These are phyloP conservation scores for Tricholoma flavovirens DNA, from an alignment of 768 basidiomycete species.

Conservation along the genomic window DNA sequence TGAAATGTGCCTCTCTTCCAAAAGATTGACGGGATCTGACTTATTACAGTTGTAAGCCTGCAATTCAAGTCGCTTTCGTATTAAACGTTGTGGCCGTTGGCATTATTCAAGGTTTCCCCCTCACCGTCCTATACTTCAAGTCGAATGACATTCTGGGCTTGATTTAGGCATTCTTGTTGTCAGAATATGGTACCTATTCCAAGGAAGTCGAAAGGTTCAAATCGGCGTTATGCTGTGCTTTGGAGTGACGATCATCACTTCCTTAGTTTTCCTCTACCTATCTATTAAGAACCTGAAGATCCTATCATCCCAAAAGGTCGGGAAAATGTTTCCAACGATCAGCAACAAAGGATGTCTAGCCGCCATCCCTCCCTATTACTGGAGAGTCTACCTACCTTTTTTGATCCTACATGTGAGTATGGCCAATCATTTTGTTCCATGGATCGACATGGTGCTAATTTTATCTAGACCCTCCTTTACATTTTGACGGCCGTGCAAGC, in stretches of 20 bases:
- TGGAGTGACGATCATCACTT: constrained; percentile 20
- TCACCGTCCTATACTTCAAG: not conserved
- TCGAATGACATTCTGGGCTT: not conserved
- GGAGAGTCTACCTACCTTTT: constrained; percentile 32
- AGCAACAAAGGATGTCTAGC: constrained; percentile 27
- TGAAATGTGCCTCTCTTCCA: constrained; percentile 9
- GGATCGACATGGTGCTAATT: not conserved
- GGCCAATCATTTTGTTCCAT: not conserved
- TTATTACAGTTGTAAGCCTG: constrained; percentile 21
- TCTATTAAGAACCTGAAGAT: constrained; percentile 15
- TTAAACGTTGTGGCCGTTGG: constrained; percentile 22
- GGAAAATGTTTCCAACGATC: constrained; percentile 5
- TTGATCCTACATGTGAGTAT: constrained; percentile 30
- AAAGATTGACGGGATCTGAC: not conserved
- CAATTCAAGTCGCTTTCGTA: constrained; percentile 23
- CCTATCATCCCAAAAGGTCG: not conserved
- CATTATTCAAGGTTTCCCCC: constrained; percentile 28
- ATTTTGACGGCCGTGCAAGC: constrained; percentile 30
- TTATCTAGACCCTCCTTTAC: constrained; percentile 28
- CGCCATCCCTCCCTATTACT: constrained; percentile 24
- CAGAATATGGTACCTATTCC: constrained; percentile 39
- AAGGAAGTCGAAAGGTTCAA: constrained; percentile 22
- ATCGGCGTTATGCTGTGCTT: constrained; percentile 25
- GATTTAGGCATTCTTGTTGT: constrained; percentile 31
- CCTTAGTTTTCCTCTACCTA: constrained; percentile 26